phyloP scores from a whole-genome alignment of 306 rosid species.

The Biancaea sappan region DNA sequence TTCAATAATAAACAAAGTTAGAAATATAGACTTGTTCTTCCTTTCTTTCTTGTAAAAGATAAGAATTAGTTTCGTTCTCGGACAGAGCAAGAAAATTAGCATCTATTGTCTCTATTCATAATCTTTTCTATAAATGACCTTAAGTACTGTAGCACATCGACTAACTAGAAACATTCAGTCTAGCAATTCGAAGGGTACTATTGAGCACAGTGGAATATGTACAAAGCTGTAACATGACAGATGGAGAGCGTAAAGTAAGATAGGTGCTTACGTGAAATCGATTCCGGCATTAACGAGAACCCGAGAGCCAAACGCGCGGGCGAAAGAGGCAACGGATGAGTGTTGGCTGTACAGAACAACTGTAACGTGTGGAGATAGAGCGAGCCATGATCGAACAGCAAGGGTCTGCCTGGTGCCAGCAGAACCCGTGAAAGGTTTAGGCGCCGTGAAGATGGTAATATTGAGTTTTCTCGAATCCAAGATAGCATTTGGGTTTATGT shows the following conservation, averaged over 20 bases:
- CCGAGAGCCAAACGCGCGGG: conserved; percentile 54
- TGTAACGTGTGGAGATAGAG: conserved; percentile 56
- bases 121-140: background rate
- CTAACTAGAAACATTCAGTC: background rate
- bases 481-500: background rate
- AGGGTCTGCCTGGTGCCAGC: conserved; percentile 59
- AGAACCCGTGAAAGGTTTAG: conserved; percentile 65
- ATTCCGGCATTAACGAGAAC: conserved; percentile 67
- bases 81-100: conserved; percentile 7
- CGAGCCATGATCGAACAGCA: conserved; percentile 87
- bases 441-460: conserved; percentile 74
- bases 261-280: conserved; percentile 80
- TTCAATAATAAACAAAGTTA: background rate
- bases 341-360: conserved; percentile 72
- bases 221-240: background rate
- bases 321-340: conserved; percentile 66
- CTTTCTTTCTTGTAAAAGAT: background rate
- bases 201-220: background rate
- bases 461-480: conserved; percentile 42
- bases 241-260: background rate
- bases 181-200: conserved; percentile 3
- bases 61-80: background rate
- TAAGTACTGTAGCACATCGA: conserved; percentile 6
- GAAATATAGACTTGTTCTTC: background rate
- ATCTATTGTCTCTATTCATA: background rate